These are phyloP conservation scores for Auriscalpium microsporum DNA, from an alignment of 768 basidiomycete species.

Conservation along the genomic window DNA sequence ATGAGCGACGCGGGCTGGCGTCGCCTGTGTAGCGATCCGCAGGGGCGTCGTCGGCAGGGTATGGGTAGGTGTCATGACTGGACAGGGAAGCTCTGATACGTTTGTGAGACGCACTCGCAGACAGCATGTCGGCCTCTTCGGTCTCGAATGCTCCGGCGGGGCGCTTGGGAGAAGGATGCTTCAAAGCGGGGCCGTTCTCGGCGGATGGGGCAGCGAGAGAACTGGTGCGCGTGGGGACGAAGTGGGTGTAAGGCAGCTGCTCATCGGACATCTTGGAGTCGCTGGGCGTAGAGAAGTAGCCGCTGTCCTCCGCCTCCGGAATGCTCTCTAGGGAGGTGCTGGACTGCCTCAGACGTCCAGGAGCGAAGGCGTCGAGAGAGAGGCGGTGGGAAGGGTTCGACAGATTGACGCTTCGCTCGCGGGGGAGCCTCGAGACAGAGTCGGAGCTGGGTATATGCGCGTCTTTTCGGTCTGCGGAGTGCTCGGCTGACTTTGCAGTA, in stretches of 20 bases:
- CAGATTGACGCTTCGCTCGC: not conserved
- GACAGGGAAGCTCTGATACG: not conserved
- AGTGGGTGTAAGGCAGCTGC: not conserved
- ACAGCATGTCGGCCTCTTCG: not conserved
- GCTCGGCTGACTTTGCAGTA: not conserved
- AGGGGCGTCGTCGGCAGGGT: not conserved
- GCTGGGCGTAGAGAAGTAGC: conserved; percentile 6
- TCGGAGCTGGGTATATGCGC: not conserved
- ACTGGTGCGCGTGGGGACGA: not conserved
- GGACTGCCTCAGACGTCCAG: not conserved
- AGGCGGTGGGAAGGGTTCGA: not conserved
- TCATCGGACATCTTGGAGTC: conserved; percentile 1
- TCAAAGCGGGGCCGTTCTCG: not conserved
- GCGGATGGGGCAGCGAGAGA: not conserved
- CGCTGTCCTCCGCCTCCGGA: conserved; percentile 4
- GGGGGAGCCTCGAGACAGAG: conserved; percentile 1
- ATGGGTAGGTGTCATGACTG: not conserved
- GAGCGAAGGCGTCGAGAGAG: not conserved
- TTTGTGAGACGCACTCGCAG: not conserved
- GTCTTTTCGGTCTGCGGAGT: not conserved
- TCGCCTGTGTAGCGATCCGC: not conserved
- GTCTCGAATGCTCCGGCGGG: not conserved
- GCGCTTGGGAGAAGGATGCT: not conserved
- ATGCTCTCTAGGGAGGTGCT: conserved; percentile 1
- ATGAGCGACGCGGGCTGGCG: too few relatives aligned